Conservation (phyloP, 805 yeast species). For the Millerozyma miso region DNA sequence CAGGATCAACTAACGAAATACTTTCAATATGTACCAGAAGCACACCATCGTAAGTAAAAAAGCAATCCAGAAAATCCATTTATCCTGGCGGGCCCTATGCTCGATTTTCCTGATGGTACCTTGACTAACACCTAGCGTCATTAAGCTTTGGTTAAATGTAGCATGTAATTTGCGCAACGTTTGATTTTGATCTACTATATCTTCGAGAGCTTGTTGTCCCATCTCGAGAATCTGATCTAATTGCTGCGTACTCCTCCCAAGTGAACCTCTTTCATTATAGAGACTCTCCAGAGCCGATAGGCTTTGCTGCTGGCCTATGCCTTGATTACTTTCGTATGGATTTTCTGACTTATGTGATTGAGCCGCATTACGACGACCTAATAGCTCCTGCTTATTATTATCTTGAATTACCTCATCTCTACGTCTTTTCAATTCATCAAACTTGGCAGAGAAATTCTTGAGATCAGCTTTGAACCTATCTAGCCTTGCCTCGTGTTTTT, state of each 20-base stretch:
- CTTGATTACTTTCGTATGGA: constrained; percentile 40
- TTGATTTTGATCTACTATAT: constrained; percentile 80
- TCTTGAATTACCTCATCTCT: constrained; percentile 52
- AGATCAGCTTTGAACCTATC: constrained; percentile 49
- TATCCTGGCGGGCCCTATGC: constrained; percentile 79
- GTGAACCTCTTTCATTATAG: constrained; percentile 59
- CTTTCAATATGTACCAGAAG: constrained; percentile 64
- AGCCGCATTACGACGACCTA: constrained; percentile 45
- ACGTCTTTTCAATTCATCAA: constrained; percentile 49
- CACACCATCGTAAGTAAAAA: constrained; percentile 56
- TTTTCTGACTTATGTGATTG: constrained; percentile 14
- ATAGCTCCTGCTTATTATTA: constrained; percentile 46
- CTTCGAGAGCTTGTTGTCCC: constrained; percentile 83
- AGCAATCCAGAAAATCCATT: constrained; percentile 79
- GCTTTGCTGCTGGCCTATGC: constrained; percentile 21
- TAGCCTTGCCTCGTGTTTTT: constrained; percentile 51
- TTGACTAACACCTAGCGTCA: constrained; percentile 81
- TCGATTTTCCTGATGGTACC: constrained; percentile 79
- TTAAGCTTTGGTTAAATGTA: constrained; percentile 62
- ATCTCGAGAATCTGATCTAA: constrained; percentile 86
- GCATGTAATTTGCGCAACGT: constrained; percentile 58
- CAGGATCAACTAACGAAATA: constrained; percentile 47
- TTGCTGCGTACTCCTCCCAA: constrained; percentile 70
- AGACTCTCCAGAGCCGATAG: constrained; percentile 57
- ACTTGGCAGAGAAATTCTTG: constrained; percentile 44